A percentile compares a stretch with the other conserved stretches of the same genome.
Evolutionary conservation across 352 stramenopile species (phyloP).

Genomic region (Phytopythium oedochilum): DNA sequence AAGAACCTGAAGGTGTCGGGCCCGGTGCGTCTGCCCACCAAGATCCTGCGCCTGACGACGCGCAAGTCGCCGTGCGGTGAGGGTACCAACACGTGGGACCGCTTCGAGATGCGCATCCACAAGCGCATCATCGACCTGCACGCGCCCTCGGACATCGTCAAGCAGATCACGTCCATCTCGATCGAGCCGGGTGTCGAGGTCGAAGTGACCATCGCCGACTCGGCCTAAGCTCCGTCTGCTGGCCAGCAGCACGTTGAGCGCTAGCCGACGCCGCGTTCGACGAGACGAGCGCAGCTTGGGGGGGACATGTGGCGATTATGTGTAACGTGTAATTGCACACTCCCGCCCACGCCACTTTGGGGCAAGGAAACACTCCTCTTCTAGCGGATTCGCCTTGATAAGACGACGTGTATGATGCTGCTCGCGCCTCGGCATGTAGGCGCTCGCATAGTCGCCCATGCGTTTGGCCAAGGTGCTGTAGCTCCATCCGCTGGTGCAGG

Average conservation of each 20-base stretch:
- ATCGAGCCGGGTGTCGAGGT: slow-evolving; percentile 99
- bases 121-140: slow-evolving; percentile 99
- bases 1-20: slow-evolving; percentile 98
- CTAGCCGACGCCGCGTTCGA: not conserved
- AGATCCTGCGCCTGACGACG: slow-evolving; percentile 98
- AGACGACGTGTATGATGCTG: too few species aligned
- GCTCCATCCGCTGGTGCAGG: too few species aligned
- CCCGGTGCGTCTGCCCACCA: slow-evolving; percentile 98
- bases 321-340: slow-evolving; percentile 3
- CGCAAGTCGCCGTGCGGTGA: slow-evolving; percentile 98
- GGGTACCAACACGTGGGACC: slow-evolving; percentile 99
- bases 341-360: not conserved
- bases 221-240: slow-evolving; percentile 44
- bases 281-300: slow-evolving; percentile 1
- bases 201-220: slow-evolving; percentile 97
- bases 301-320: not conserved
- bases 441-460: too few species aligned
- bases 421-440: too few species aligned
- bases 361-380: not conserved
- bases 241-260: not conserved
- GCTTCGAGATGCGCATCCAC: slow-evolving; percentile 99
- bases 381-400: too few species aligned
- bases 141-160: slow-evolving; percentile 97
- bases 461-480: too few species aligned
- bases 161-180: slow-evolving; percentile 99